Evolutionary conservation across 495 filamentous ascomycete genomes (phyloP).

Genomic region (Glarea lozoyensis): DNA sequence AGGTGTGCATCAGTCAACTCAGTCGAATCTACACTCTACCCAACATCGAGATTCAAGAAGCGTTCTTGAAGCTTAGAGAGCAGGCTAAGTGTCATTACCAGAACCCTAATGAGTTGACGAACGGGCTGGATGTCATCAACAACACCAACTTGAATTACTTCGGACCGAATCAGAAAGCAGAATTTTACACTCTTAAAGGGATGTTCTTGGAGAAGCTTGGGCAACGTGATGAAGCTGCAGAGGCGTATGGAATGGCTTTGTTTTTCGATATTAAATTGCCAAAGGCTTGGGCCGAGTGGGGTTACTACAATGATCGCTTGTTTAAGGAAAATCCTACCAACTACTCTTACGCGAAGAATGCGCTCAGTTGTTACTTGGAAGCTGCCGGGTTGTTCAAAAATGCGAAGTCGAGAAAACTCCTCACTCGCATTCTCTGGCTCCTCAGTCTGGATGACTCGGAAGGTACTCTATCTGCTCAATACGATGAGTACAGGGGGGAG

Average conservation of each 20-base stretch:
- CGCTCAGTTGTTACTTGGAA: slow-evolving; percentile 92
- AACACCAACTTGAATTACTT: slow-evolving; percentile 99
- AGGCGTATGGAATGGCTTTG: slow-evolving; percentile 86
- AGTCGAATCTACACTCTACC: slow-evolving; percentile 97
- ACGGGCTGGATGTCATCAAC: slow-evolving; percentile 95
- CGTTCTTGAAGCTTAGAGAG: slow-evolving; percentile 92
- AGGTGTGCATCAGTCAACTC: slow-evolving; percentile 93
- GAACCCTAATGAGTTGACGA: slow-evolving; percentile 81
- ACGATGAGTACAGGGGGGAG: slow-evolving; percentile 92
- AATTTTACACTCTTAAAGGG: slow-evolving; percentile 98
- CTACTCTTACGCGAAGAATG: slow-evolving; percentile 73
- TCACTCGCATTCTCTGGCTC: slow-evolving; percentile 94
- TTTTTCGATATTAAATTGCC: slow-evolving; percentile 91
- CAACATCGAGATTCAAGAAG: slow-evolving; percentile 99
- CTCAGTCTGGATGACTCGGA: slow-evolving; percentile 87
- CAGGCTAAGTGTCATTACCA: slow-evolving; percentile 99
- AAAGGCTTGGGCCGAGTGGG: slow-evolving; percentile 99
- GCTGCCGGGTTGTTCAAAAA: slow-evolving; percentile 94
- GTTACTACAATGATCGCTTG: slow-evolving; percentile 89
- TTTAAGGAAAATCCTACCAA: slow-evolving; percentile 85
- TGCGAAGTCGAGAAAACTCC: slow-evolving; percentile 87
- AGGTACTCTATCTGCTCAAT: slow-evolving; percentile 68
- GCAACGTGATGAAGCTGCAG: slow-evolving; percentile 81
- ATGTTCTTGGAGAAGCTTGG: slow-evolving; percentile 97
- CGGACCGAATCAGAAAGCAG: slow-evolving; percentile 88